Conservation (phyloP, 495 filamentous ascomycete species). For the Hypoxylon crocopeplum region DNA sequence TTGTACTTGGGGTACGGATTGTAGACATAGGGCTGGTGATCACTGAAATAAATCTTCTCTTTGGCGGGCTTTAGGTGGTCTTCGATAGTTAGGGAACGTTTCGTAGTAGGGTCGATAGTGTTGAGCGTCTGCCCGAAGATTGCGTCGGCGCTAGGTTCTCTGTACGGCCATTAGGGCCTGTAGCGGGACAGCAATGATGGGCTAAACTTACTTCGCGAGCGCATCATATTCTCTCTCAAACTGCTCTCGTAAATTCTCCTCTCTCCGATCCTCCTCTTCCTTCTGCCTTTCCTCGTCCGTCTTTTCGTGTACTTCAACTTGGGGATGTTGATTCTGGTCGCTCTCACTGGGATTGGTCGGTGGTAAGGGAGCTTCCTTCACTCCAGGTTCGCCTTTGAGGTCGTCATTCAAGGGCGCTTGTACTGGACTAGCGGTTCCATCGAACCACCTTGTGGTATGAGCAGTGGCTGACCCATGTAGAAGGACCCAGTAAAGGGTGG, state of each 20-base stretch:
- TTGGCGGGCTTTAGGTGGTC: slow-evolving; percentile 33
- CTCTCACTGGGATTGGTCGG: neutral
- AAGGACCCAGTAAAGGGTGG: slow-evolving; percentile 44
- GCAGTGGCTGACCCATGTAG: slow-evolving; percentile 23
- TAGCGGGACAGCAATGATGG: neutral
- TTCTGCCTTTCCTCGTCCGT: slow-evolving; percentile 37
- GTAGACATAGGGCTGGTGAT: slow-evolving; percentile 47
- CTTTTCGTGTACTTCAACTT: slow-evolving; percentile 10
- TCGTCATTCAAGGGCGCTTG: slow-evolving; percentile 14
- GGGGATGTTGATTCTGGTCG: slow-evolving; percentile 6
- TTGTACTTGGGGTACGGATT: slow-evolving; percentile 60
- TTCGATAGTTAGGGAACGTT: slow-evolving; percentile 32
- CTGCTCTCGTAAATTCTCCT: slow-evolving; percentile 40
- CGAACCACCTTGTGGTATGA: slow-evolving; percentile 17
- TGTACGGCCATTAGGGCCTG: slow-evolving; percentile 12
- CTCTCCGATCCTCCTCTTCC: slow-evolving; percentile 37
- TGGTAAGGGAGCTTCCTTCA: slow-evolving; percentile 8
- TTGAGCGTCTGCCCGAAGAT: slow-evolving; percentile 58
- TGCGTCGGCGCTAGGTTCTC: slow-evolving; percentile 43
- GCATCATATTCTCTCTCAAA: slow-evolving; percentile 50
- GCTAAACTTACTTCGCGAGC: slow-evolving; percentile 46
- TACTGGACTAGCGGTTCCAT: slow-evolving; percentile 14
- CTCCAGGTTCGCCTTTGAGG: slow-evolving; percentile 1
- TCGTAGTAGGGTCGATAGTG: slow-evolving; percentile 43
- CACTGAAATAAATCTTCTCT: slow-evolving; percentile 37